These are phyloP conservation scores for Termitomyces sp. DNA, from an alignment of 768 basidiomycete genomes.

Conservation along the genomic window DNA sequence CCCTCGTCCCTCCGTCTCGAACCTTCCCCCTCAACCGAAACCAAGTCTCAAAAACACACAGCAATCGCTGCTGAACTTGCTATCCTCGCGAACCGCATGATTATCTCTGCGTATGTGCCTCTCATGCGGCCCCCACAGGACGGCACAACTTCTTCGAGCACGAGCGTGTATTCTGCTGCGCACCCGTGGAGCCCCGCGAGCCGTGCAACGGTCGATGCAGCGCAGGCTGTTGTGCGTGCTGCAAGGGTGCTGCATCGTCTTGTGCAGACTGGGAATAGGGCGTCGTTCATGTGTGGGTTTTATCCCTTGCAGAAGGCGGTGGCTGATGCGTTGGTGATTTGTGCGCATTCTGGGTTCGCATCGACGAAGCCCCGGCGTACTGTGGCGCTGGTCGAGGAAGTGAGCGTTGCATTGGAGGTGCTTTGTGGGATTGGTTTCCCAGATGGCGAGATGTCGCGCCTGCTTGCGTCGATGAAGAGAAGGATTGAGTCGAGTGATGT, in stretches of 20 bases:
- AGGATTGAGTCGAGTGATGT: constrained; percentile 18
- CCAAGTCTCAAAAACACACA: constrained; percentile 50
- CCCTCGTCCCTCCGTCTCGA: constrained; percentile 41
- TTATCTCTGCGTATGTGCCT: constrained; percentile 65
- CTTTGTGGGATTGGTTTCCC: constrained; percentile 14
- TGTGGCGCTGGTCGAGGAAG: constrained; percentile 21
- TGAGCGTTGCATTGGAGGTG: constrained; percentile 21
- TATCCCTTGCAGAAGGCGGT: constrained; percentile 60
- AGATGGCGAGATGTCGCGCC: constrained; percentile 18
- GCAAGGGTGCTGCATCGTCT: constrained; percentile 36
- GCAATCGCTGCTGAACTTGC: constrained; percentile 36
- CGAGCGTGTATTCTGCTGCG: constrained; percentile 12
- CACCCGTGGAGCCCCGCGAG: constrained; percentile 47
- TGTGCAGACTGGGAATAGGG: constrained; percentile 21
- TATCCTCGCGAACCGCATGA: constrained; percentile 54
- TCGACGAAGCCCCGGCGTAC: constrained; percentile 24
- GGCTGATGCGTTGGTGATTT: constrained; percentile 63
- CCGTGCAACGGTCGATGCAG: constrained; percentile 58
- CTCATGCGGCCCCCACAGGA: constrained; percentile 40
- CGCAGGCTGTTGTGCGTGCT: constrained; percentile 59
- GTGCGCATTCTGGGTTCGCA: constrained; percentile 56
- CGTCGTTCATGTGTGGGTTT: constrained; percentile 40
- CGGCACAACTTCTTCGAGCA: neutral
- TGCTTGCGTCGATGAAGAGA: constrained; percentile 22
- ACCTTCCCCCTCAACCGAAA: constrained; percentile 20